Evolutionary conservation across 2,329 filamentous ascomycete genomes (phyloP).

Genomic region (Fusarium coffeatum): DNA sequence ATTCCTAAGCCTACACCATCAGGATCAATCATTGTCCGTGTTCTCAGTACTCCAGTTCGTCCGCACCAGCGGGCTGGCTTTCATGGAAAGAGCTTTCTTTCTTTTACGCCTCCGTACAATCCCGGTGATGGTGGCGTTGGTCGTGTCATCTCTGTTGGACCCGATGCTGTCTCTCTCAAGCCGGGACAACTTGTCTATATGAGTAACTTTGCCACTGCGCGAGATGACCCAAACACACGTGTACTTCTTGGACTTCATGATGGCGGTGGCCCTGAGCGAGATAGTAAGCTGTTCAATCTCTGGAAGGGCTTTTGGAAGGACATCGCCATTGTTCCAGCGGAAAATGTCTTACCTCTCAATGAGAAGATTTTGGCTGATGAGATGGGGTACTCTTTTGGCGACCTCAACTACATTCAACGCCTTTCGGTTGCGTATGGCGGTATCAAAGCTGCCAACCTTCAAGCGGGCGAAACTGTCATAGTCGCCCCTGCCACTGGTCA

Average conservation of each 20-base stretch:
- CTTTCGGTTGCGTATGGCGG: slow-evolving; percentile 30
- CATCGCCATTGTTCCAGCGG: neutral
- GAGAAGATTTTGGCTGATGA: slow-evolving; percentile 6
- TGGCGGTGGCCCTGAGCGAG: neutral
- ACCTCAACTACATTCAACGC: slow-evolving; percentile 34
- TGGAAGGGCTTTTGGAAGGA: slow-evolving; percentile 35
- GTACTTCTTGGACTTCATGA: slow-evolving; percentile 28
- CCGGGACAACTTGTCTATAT: slow-evolving; percentile 31
- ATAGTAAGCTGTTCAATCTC: slow-evolving; percentile 20
- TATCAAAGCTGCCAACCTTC: slow-evolving; percentile 10
- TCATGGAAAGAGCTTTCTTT: slow-evolving; percentile 19
- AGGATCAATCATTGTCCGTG: slow-evolving; percentile 27
- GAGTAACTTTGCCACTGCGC: slow-evolving; percentile 16
- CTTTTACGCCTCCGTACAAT: slow-evolving; percentile 3
- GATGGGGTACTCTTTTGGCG: slow-evolving; percentile 31
- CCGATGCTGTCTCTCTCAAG: slow-evolving; percentile 14
- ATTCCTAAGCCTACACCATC: neutral
- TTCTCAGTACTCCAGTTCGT: slow-evolving; percentile 25
- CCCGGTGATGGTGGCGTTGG: slow-evolving; percentile 13
- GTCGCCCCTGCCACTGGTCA: slow-evolving; percentile 33
- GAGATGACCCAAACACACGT: slow-evolving; percentile 22
- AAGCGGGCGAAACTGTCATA: slow-evolving; percentile 25
- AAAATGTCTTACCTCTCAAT: slow-evolving; percentile 24
- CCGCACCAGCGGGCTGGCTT: slow-evolving; percentile 29
- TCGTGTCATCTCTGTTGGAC: slow-evolving; percentile 23